A percentile compares a stretch with the other conserved stretches of the same genome.
phyloP scores from a whole-genome alignment of 2,329 filamentous ascomycete genomes.

The Leptographium lundbergii region DNA sequence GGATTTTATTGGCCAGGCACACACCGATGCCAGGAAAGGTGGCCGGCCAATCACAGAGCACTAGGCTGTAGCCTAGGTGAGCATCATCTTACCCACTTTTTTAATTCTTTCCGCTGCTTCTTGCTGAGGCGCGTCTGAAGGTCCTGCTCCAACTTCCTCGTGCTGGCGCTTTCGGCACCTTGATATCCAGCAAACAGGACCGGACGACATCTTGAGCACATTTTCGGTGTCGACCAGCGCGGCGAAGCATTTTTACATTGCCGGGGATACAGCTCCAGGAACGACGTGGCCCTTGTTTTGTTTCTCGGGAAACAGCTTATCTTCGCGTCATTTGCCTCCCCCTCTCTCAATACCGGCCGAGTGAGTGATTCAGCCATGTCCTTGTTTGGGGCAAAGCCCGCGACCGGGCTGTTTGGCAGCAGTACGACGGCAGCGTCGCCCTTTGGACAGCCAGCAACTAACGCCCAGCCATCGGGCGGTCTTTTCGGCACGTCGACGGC shows the following conservation, averaged over 20 bases:
- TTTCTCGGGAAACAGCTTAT: not conserved
- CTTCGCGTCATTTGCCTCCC: not conserved
- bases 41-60: conserved; percentile 10
- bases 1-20: conserved; percentile 12
- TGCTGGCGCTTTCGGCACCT: not conserved
- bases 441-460: not conserved
- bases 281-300: not conserved
- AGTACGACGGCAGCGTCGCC: not conserved
- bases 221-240: not conserved
- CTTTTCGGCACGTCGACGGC: not conserved
- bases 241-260: not conserved
- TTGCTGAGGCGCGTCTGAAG: not conserved
- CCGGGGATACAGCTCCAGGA: not conserved
- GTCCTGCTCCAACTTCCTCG: not conserved
- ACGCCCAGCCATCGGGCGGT: not conserved
- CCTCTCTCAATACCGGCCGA: too few species aligned
- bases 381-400: conserved; percentile 11
- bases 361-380: conserved; percentile 8
- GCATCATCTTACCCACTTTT: not conserved
- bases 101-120: not conserved
- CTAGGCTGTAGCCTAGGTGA: not conserved
- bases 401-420: conserved; percentile 1
- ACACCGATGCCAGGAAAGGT: conserved; percentile 1
- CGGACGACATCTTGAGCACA: not conserved
- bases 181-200: not conserved